A percentile compares a stretch with the other conserved stretches of the same genome.
Evolutionary conservation across 768 basidiomycete species (phyloP).

Genomic region (Amanita subjunquillea): DNA sequence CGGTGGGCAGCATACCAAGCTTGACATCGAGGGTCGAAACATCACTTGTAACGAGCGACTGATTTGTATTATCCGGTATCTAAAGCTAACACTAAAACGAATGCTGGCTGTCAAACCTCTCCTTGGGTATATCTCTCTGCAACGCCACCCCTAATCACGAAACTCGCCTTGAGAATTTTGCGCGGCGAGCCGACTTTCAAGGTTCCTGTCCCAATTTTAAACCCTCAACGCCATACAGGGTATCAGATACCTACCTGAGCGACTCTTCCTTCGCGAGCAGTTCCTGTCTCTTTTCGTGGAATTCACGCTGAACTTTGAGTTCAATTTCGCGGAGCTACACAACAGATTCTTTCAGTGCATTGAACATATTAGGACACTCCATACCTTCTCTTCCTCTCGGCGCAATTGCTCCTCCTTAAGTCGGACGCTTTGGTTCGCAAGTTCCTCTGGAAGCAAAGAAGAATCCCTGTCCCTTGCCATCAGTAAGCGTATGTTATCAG

Average conservation of each 20-base stretch:
- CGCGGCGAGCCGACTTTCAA: slow-evolving; percentile 85
- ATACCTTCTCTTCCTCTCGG: slow-evolving; percentile 90
- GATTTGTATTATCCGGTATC: slow-evolving; percentile 23
- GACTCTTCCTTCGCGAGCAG: slow-evolving; percentile 94
- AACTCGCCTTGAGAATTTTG: slow-evolving; percentile 80
- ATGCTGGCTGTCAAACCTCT: slow-evolving; percentile 6
- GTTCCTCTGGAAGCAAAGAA: slow-evolving; percentile 90
- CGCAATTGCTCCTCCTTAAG: slow-evolving; percentile 99
- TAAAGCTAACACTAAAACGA: slow-evolving; percentile 8
- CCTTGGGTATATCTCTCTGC: slow-evolving; percentile 1
- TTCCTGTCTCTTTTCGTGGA: slow-evolving; percentile 96
- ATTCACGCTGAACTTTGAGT: slow-evolving; percentile 94
- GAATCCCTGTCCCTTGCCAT: slow-evolving; percentile 44
- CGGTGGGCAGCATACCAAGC: not conserved
- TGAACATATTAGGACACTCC: not conserved
- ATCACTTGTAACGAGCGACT: slow-evolving; percentile 13
- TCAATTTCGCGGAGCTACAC: slow-evolving; percentile 89
- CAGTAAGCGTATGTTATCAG: slow-evolving; percentile 15
- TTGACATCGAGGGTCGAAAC: not conserved
- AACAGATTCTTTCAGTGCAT: slow-evolving; percentile 4
- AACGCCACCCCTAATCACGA: slow-evolving; percentile 37
- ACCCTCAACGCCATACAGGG: not conserved
- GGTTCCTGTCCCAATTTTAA: slow-evolving; percentile 40
- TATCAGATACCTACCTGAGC: slow-evolving; percentile 47
- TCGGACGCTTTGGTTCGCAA: slow-evolving; percentile 92